Percentiles rank a stretch among this genome's conserved stretches.
Evolutionary conservation across 768 basidiomycete species (phyloP).

Genomic region (Cystofilobasidium capitatum): DNA sequence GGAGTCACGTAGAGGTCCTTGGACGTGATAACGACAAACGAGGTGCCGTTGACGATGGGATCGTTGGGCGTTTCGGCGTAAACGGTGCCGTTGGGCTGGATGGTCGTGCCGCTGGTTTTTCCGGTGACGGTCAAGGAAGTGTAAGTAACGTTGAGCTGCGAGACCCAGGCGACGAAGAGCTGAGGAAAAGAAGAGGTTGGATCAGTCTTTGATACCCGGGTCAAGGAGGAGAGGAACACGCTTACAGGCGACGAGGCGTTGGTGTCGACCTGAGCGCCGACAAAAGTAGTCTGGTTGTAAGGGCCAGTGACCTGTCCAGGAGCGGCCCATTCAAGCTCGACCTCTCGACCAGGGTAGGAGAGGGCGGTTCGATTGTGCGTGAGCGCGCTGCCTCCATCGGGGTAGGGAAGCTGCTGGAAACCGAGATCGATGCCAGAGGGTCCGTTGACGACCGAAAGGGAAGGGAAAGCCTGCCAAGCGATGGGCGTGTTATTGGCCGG

Average conservation of each 20-base stretch:
- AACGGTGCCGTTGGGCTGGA: constrained; percentile 48
- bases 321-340: constrained; percentile 50
- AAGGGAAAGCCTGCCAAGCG: constrained; percentile 53
- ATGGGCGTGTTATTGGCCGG: constrained; percentile 49
- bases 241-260: constrained; percentile 40
- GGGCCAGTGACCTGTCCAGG: constrained; percentile 50
- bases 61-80: constrained; percentile 39
- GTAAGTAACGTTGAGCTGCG: constrained; percentile 55
- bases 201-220: background rate
- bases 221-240: background rate
- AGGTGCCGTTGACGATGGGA: constrained; percentile 14
- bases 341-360: constrained; percentile 43
- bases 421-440: constrained; percentile 12
- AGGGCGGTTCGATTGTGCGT: constrained; percentile 51
- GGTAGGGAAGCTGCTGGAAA: constrained; percentile 31
- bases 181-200: constrained; percentile 29
- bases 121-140: constrained; percentile 46
- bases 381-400: constrained; percentile 44
- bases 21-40: constrained; percentile 49
- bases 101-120: constrained; percentile 43
- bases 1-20: constrained; percentile 50
- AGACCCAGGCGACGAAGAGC: constrained; percentile 51
- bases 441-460: constrained; percentile 46
- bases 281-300: constrained; percentile 47
- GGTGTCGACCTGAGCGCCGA: constrained; percentile 40